Percentiles rank a stretch among this genome's conserved stretches.
phyloP scores from a whole-genome alignment of 2,329 filamentous ascomycete species.

The Bipolaris sorokiniana region DNA sequence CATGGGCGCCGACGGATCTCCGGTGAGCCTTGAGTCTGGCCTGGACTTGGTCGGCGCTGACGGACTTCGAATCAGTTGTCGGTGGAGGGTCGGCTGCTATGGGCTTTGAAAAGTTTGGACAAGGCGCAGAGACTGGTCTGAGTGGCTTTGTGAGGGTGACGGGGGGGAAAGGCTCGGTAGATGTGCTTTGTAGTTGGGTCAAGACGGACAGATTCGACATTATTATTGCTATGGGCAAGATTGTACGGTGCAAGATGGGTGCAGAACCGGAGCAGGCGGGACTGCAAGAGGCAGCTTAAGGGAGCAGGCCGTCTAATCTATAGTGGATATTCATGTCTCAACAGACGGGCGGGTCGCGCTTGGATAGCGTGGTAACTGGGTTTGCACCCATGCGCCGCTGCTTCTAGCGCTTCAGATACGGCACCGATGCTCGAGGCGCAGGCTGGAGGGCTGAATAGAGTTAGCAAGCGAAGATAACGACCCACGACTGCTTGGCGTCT shows the following conservation, averaged over 20 bases:
- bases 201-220: conserved; percentile 45
- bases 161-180: conserved; percentile 32
- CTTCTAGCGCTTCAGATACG: conserved; percentile 14
- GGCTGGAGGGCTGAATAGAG: conserved; percentile 5
- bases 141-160: conserved; percentile 15
- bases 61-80: conserved; percentile 9
- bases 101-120: conserved; percentile 24
- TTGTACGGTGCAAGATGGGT: background rate
- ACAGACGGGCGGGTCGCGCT: conserved; percentile 20
- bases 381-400: conserved; percentile 17
- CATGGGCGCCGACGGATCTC: conserved; percentile 22
- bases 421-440: conserved; percentile 10
- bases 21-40: conserved; percentile 7
- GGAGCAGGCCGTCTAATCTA: conserved; percentile 16
- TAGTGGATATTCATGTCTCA: conserved; percentile 19
- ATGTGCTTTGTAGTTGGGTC: conserved; percentile 40
- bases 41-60: conserved; percentile 6
- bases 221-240: background rate
- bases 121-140: conserved; percentile 28
- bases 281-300: conserved; percentile 1
- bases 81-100: background rate
- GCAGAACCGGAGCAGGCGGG: background rate
- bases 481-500: conserved; percentile 12
- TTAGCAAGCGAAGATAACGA: conserved; percentile 18
- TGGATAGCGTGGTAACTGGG: conserved; percentile 21